Percentiles rank a stretch among this genome's conserved stretches.
Evolutionary conservation across 257 asterid genomes (phyloP).

Genomic region (Nicotiana paniculata): DNA sequence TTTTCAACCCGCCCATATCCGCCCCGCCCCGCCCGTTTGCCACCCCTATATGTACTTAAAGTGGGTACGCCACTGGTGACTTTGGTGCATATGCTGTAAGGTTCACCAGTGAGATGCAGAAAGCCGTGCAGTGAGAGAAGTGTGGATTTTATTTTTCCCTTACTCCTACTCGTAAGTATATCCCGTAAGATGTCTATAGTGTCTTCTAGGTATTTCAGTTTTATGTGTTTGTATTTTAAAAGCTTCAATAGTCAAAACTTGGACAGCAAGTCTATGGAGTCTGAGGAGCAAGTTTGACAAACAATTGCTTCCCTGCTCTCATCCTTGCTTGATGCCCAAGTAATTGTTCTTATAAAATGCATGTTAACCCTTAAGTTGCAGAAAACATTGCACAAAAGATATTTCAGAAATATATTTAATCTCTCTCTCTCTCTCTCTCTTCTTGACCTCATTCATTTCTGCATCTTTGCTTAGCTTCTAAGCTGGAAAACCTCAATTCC

Average conservation of each 20-base stretch:
- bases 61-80: neutral
- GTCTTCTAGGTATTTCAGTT: neutral
- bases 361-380: neutral
- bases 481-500: neutral
- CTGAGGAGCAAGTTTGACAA: slow-evolving; percentile 3
- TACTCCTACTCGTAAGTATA: neutral
- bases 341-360: neutral
- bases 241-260: neutral
- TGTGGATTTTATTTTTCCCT: neutral
- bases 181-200: neutral
- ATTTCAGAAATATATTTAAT: neutral
- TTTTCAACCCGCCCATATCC: no score
- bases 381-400: neutral
- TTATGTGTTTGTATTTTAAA: neutral
- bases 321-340: neutral
- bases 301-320: neutral
- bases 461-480: neutral
- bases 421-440: neutral
- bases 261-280: neutral
- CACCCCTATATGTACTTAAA: neutral
- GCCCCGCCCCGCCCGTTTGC: no score
- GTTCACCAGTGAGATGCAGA: neutral
- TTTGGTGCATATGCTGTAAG: neutral
- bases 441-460: neutral
- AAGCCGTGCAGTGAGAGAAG: neutral